Evolutionary conservation across 2,329 filamentous ascomycete genomes (phyloP).

Genomic region (Akanthomyces dipterigenus): DNA sequence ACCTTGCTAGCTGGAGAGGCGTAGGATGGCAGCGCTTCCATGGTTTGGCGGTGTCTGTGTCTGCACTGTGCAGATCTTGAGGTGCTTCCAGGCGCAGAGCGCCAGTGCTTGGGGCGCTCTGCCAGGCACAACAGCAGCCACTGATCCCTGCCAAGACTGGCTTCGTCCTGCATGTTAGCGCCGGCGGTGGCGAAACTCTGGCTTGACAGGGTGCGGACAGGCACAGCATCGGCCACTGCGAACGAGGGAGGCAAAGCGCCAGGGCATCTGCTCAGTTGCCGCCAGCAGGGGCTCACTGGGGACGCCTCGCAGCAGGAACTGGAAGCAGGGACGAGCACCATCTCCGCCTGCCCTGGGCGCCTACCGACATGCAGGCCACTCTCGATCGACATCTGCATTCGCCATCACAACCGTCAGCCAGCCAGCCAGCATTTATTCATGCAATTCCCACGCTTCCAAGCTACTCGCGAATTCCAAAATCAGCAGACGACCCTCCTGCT

Average conservation of each 20-base stretch:
- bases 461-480: neutral
- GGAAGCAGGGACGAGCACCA: neutral
- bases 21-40: neutral
- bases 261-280: neutral
- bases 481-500: too few species aligned
- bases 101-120: neutral
- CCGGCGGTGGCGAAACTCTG: slow-evolving; percentile 5
- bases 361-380: neutral
- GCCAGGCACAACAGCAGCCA: neutral
- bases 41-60: neutral
- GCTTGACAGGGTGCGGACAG: neutral
- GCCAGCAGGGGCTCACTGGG: too few species aligned
- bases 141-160: neutral
- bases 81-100: too few species aligned
- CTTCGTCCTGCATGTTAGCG: neutral
- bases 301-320: too few species aligned
- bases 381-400: neutral
- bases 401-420: neutral
- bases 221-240: neutral
- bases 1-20: neutral
- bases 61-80: neutral
- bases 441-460: neutral
- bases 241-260: too few species aligned
- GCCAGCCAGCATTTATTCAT: neutral
- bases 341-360: neutral